phyloP scores from a whole-genome alignment of 495 filamentous ascomycete genomes.

The Penicillium riverlandense region DNA sequence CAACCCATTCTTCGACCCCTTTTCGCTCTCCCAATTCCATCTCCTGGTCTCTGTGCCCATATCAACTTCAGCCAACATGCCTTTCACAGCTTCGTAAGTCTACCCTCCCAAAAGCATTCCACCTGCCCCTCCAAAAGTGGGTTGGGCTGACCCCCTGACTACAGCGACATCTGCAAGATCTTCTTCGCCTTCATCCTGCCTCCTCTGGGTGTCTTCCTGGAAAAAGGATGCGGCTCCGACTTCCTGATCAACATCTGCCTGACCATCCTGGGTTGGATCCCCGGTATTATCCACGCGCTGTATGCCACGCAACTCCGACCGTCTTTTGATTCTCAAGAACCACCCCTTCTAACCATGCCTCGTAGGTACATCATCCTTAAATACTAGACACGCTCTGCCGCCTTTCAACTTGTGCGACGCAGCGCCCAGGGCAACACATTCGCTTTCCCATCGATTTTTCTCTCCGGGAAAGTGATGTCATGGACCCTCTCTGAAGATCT shows the following conservation, averaged over 20 bases:
- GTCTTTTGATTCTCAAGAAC: background rate
- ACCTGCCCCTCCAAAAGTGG: background rate
- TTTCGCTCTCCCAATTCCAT: constrained; percentile 1
- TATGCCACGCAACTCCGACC: constrained; percentile 27
- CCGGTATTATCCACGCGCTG: constrained; percentile 69
- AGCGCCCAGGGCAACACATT: no score
- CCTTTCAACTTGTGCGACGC: background rate
- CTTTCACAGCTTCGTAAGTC: constrained; percentile 60
- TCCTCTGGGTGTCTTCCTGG: constrained; percentile 86
- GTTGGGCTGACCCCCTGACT: background rate
- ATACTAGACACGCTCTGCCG: constrained; percentile 28
- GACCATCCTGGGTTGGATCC: constrained; percentile 76
- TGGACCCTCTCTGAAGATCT: no score
- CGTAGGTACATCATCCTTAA: constrained; percentile 51
- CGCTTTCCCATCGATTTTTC: no score
- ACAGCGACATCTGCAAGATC: constrained; percentile 87
- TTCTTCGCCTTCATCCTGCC: constrained; percentile 81
- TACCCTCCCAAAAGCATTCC: background rate
- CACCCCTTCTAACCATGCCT: background rate
- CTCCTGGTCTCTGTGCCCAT: background rate
- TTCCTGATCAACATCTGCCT: constrained; percentile 82
- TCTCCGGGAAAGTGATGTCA: no score
- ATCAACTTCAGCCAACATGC: constrained; percentile 35
- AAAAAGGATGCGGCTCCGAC: constrained; percentile 76
- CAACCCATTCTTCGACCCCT: background rate